Evolutionary conservation across 23 red algal genomes (phyloP).

Genomic region (Pyropia yezoensis): DNA sequence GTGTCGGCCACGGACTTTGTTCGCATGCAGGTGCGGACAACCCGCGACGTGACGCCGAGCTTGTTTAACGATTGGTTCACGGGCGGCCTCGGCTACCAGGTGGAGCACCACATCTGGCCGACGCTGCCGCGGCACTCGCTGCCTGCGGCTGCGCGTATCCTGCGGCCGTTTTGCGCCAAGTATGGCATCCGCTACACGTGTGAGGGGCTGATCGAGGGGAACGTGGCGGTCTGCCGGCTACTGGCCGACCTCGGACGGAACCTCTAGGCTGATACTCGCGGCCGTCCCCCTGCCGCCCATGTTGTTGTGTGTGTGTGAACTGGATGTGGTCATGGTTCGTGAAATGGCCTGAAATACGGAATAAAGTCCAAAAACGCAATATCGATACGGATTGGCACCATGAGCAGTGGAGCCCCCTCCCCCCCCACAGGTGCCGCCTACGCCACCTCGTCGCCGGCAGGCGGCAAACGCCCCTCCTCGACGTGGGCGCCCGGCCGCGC

Average conservation of each 20-base stretch:
- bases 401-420: too few species aligned
- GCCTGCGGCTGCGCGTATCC: conserved; percentile 24
- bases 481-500: too few species aligned
- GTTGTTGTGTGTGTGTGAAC: too few species aligned
- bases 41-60: conserved; percentile 46
- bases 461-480: too few species aligned
- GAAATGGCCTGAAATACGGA: too few species aligned
- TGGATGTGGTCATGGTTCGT: too few species aligned
- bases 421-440: too few species aligned
- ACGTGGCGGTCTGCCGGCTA: conserved; percentile 37
- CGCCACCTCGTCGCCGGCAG: too few species aligned
- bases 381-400: too few species aligned
- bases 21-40: conserved; percentile 52
- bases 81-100: conserved; percentile 72
- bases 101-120: conserved; percentile 86
- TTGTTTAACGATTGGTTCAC: conserved; percentile 66
- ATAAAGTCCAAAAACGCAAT: too few species aligned
- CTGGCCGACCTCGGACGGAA: conserved; percentile 18
- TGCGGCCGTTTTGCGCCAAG: conserved; percentile 56
- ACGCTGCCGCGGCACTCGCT: conserved; percentile 60
- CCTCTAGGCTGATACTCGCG: too few species aligned
- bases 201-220: conserved; percentile 52
- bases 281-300: too few species aligned
- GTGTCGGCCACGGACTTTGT: conserved; percentile 47
- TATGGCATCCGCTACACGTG: conserved; percentile 59